Percentiles rank a stretch among this genome's conserved stretches.
Conservation (phyloP, 2,329 filamentous ascomycete species). For the Lecanosticta acicola region DNA sequence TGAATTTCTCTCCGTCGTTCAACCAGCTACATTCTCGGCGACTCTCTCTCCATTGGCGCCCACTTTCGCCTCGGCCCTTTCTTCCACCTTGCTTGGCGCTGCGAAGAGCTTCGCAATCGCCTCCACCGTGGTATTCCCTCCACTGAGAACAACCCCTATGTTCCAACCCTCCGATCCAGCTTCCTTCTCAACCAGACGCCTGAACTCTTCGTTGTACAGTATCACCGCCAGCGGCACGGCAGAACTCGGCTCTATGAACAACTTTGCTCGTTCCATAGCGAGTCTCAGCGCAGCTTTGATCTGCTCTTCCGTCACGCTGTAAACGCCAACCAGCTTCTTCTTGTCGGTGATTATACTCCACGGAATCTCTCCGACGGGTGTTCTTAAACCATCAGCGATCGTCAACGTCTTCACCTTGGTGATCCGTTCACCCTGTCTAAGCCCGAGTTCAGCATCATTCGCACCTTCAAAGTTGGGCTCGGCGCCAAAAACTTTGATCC, state of each 20-base stretch:
- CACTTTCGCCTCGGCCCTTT: slow-evolving; percentile 38
- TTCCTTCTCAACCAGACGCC: slow-evolving; percentile 62
- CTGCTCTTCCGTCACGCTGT: slow-evolving; percentile 72
- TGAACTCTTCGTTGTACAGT: slow-evolving; percentile 80
- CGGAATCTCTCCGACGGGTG: slow-evolving; percentile 68
- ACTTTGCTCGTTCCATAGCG: slow-evolving; percentile 81
- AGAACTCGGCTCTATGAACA: slow-evolving; percentile 82
- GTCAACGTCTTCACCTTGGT: slow-evolving; percentile 67
- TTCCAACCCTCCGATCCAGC: slow-evolving; percentile 70
- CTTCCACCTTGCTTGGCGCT: slow-evolving; percentile 24
- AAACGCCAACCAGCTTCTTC: slow-evolving; percentile 64
- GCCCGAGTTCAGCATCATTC: slow-evolving; percentile 72
- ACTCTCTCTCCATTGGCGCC: slow-evolving; percentile 38
- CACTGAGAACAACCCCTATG: slow-evolving; percentile 55
- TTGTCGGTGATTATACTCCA: slow-evolving; percentile 72
- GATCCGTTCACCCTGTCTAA: slow-evolving; percentile 60
- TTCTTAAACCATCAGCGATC: slow-evolving; percentile 82
- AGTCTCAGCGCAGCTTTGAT: slow-evolving; percentile 71
- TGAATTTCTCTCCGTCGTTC: no score
- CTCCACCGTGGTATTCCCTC: slow-evolving; percentile 61
- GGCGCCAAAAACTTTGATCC: slow-evolving; percentile 74
- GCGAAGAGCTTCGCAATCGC: slow-evolving; percentile 53
- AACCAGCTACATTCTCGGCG: slow-evolving; percentile 43
- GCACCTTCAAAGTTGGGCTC: slow-evolving; percentile 79
- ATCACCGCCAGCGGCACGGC: slow-evolving; percentile 79